These are phyloP conservation scores for Theobroma cacao DNA, from an alignment of 345 rosid species.

Conservation along the genomic window DNA sequence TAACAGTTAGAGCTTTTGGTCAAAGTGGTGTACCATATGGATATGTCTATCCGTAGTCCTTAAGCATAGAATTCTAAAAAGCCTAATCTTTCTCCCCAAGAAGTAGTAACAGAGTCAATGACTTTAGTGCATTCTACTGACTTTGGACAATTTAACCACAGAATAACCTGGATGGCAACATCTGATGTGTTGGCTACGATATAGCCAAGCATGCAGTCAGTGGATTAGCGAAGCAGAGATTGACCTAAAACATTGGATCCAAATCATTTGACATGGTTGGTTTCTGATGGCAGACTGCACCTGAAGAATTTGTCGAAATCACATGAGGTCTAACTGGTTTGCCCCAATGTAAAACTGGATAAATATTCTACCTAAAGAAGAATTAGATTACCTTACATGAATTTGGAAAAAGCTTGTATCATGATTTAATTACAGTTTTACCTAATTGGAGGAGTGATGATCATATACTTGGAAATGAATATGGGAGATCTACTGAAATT, in stretches of 20 bases:
- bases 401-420: too few relatives aligned
- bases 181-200: neutral
- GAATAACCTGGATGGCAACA: neutral
- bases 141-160: neutral
- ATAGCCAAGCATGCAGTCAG: neutral
- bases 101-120: neutral
- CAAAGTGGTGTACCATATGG: neutral
- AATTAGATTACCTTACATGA: too few relatives aligned
- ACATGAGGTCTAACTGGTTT: too few relatives aligned
- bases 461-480: too few relatives aligned
- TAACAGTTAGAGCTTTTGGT: neutral
- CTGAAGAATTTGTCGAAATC: too few relatives aligned
- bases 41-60: neutral
- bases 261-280: neutral
- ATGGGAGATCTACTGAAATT: too few relatives aligned
- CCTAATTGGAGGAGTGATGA: too few relatives aligned
- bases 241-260: neutral
- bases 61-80: neutral
- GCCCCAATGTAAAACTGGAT: too few relatives aligned
- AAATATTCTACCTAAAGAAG: too few relatives aligned
- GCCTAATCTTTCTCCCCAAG: neutral
- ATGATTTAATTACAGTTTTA: too few relatives aligned
- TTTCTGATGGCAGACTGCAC: too few relatives aligned
- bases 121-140: neutral
- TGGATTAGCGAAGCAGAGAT: neutral